Conservation (phyloP, 2,329 filamentous ascomycete genomes). For the Fusarium anguioides region DNA sequence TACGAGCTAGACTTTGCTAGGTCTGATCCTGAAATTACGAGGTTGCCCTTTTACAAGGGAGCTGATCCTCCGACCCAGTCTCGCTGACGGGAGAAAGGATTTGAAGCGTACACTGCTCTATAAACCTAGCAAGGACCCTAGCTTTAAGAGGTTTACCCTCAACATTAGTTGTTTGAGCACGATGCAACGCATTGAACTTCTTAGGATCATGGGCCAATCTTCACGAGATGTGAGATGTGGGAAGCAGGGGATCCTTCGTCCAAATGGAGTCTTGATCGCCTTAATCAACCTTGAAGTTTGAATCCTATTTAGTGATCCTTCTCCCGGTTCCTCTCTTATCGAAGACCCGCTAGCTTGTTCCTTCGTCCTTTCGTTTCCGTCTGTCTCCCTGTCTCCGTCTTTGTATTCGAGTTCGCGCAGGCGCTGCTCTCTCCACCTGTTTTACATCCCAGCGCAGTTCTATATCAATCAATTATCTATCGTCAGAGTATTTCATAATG, state of each 20-base stretch:
- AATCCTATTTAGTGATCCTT: conserved; percentile 5
- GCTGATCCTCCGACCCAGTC: conserved; percentile 25
- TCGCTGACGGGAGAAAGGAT: background rate
- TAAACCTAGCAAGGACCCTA: conserved; percentile 13
- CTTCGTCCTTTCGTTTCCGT: background rate
- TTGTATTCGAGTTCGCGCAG: background rate
- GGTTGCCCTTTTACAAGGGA: conserved; percentile 13
- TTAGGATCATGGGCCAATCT: background rate
- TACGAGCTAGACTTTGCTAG: background rate
- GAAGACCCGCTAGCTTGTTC: background rate
- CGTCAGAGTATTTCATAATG: conserved; percentile 8
- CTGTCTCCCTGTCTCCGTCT: background rate
- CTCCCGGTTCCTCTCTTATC: background rate
- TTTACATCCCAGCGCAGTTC: background rate
- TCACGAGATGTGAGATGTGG: background rate
- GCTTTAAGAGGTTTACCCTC: background rate
- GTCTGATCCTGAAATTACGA: conserved; percentile 26
- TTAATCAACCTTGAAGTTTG: background rate
- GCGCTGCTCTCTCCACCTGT: background rate
- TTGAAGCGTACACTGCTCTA: conserved; percentile 8
- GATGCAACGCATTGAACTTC: conserved; percentile 6
- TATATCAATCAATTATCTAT: background rate
- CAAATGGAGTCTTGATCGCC: conserved; percentile 16
- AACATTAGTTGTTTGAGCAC: conserved; percentile 8
- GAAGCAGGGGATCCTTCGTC: conserved; percentile 16